Percentiles rank a stretch among this genome's conserved stretches.
Evolutionary conservation across 345 rosid species (phyloP).

Genomic region (Salix dunnii): DNA sequence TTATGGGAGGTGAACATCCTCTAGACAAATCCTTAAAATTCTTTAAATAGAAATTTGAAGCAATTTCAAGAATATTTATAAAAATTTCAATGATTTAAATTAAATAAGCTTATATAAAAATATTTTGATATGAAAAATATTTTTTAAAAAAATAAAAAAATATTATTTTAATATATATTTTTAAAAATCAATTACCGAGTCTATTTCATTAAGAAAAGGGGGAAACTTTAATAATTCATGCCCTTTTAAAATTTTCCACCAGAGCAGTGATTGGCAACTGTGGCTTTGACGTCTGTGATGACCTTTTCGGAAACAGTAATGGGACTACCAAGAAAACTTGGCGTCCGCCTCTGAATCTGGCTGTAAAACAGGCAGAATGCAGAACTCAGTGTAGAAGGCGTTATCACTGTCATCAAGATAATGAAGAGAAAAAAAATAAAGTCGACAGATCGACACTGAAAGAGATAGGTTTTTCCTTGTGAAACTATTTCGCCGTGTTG

Average conservation of each 20-base stretch:
- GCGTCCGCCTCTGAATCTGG: slow-evolving; percentile 18
- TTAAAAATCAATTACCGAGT: too few species aligned
- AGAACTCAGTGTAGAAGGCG: slow-evolving; percentile 1
- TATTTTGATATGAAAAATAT: too few species aligned
- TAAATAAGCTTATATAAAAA: too few species aligned
- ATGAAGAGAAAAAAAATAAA: neutral
- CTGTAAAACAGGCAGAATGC: slow-evolving; percentile 4
- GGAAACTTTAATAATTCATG: too few species aligned
- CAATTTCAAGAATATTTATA: too few species aligned
- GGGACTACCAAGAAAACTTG: neutral
- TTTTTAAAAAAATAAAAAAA: too few species aligned
- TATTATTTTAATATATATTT: too few species aligned
- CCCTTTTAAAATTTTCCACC: neutral
- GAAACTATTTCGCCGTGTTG: neutral
- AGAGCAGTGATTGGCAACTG: neutral
- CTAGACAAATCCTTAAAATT: slow-evolving; percentile 45
- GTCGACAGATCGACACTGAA: neutral
- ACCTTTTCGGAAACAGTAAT: neutral
- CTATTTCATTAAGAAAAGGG: too few species aligned
- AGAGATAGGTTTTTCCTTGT: neutral
- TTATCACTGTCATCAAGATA: too few species aligned
- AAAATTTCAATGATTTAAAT: too few species aligned
- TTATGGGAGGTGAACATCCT: slow-evolving; percentile 49
- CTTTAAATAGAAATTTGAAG: too few species aligned
- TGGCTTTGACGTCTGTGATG: too few species aligned